Percentiles rank a stretch among this genome's conserved stretches.
Conservation (phyloP, 768 basidiomycete genomes). For the Rhodotorula paludigena region DNA sequence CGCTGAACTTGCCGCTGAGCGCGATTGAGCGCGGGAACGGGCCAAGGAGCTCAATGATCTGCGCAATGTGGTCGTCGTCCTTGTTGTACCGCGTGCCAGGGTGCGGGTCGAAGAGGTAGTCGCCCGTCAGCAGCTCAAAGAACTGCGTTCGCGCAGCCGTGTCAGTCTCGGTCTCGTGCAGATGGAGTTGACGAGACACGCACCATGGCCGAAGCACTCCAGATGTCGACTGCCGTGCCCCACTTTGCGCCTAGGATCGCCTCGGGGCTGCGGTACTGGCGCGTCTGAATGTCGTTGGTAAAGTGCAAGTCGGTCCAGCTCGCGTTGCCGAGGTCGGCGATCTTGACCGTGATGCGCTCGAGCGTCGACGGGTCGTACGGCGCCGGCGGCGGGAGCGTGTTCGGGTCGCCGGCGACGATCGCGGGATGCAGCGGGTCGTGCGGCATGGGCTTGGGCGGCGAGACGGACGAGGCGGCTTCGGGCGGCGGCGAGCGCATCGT, state of each 20-base stretch:
- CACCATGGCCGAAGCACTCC: constrained; percentile 93
- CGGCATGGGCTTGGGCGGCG: constrained; percentile 45
- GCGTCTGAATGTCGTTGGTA: constrained; percentile 94
- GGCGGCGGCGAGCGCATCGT: constrained; percentile 28
- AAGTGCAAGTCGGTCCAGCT: constrained; percentile 82
- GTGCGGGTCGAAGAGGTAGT: constrained; percentile 96
- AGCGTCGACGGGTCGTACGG: constrained; percentile 45
- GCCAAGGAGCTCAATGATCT: constrained; percentile 92
- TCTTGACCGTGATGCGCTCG: constrained; percentile 92
- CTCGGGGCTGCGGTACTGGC: constrained; percentile 96
- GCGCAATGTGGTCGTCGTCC: constrained; percentile 92
- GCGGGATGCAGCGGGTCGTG: constrained; percentile 45
- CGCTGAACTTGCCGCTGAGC: constrained; percentile 83
- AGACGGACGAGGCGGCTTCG: background rate
- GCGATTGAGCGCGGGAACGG: constrained; percentile 79
- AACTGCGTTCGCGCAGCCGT: constrained; percentile 56
- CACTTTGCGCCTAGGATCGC: constrained; percentile 94
- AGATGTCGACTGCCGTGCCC: constrained; percentile 91
- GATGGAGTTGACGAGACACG: constrained; percentile 45
- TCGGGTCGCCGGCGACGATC: constrained; percentile 50
- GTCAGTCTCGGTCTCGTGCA: background rate
- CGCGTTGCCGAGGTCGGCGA: constrained; percentile 93
- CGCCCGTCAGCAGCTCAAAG: constrained; percentile 83
- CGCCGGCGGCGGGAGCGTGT: constrained; percentile 48
- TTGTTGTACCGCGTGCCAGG: constrained; percentile 92